Evolutionary conservation across 176 grass and related monocot species (phyloP).

Genomic region (Metroxylon sagu): DNA sequence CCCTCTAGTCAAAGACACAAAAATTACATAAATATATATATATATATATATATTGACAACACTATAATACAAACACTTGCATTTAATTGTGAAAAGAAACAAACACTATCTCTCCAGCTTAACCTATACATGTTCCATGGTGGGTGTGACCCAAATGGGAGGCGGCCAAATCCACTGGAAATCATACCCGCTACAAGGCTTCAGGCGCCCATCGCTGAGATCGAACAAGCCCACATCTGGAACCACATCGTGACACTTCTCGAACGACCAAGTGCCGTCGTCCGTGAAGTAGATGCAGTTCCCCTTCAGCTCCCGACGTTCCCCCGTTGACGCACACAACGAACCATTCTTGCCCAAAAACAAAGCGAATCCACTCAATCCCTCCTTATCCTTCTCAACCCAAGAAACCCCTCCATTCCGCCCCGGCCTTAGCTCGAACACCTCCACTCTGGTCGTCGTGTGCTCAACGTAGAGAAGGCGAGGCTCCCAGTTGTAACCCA

Average conservation of each 20-base stretch:
- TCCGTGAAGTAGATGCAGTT: conserved; percentile 54
- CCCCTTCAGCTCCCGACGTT: conserved; percentile 7
- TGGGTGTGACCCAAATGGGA: conserved; percentile 37
- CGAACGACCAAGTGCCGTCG: conserved; percentile 37
- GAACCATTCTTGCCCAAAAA: conserved; percentile 54
- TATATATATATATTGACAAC: too few species aligned
- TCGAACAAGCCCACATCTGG: conserved; percentile 52
- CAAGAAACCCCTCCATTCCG: conserved; percentile 1
- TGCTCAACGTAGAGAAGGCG: conserved; percentile 32
- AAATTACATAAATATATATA: too few species aligned
- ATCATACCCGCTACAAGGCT: conserved; percentile 15
- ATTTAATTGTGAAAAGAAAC: too few species aligned
- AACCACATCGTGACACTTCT: conserved; percentile 44
- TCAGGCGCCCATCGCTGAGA: conserved; percentile 31
- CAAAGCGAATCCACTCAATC: conserved; percentile 19
- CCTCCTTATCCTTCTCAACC: background rate
- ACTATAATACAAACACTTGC: too few species aligned
- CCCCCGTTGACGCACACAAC: conserved; percentile 14
- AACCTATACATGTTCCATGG: background rate
- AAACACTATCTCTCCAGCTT: too few species aligned
- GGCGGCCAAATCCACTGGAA: conserved; percentile 54
- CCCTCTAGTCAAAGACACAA: too few species aligned
- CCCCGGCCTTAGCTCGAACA: conserved; percentile 17
- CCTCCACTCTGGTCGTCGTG: conserved; percentile 28
- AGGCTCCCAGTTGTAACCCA: conserved; percentile 38